Evolutionary conservation across 2,329 filamentous ascomycete genomes (phyloP).

Genomic region (Davidsoniella australis): DNA sequence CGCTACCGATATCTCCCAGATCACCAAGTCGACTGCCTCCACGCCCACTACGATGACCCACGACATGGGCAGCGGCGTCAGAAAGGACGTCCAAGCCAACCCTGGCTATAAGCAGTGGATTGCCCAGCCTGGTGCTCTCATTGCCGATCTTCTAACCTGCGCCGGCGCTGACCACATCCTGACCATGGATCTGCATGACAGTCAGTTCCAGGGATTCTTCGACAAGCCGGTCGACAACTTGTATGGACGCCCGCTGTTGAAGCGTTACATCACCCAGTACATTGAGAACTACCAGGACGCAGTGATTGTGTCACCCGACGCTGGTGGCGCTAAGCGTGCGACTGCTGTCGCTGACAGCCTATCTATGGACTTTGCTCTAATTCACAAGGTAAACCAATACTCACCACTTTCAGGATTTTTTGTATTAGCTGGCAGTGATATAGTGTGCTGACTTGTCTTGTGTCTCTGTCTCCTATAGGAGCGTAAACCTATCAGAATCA

Average conservation of each 20-base stretch:
- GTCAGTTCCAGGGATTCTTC: slow-evolving; percentile 93
- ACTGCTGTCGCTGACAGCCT: slow-evolving; percentile 88
- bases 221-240: slow-evolving; percentile 97
- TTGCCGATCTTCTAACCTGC: slow-evolving; percentile 86
- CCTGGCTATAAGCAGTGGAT: slow-evolving; percentile 98
- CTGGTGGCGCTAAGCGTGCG: slow-evolving; percentile 87
- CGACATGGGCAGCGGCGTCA: slow-evolving; percentile 16
- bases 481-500: slow-evolving; percentile 74
- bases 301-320: slow-evolving; percentile 90
- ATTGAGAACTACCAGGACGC: slow-evolving; percentile 73
- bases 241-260: slow-evolving; percentile 63
- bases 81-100: slow-evolving; percentile 51
- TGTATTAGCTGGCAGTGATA: too few relatives aligned
- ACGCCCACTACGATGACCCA: slow-evolving; percentile 29
- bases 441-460: slow-evolving; percentile 9
- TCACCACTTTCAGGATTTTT: too few relatives aligned
- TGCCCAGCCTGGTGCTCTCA: slow-evolving; percentile 84
- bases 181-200: slow-evolving; percentile 90
- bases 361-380: slow-evolving; percentile 89
- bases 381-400: slow-evolving; percentile 62
- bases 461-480: slow-evolving; percentile 39
- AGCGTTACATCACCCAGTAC: slow-evolving; percentile 57
- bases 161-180: slow-evolving; percentile 92
- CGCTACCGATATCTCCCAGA: slow-evolving; percentile 49
- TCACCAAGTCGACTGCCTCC: slow-evolving; percentile 50